A percentile compares a stretch with the other conserved stretches of the same genome.
Evolutionary conservation across 2,329 filamentous ascomycete genomes (phyloP).

Genomic region (Xylaria sp.): DNA sequence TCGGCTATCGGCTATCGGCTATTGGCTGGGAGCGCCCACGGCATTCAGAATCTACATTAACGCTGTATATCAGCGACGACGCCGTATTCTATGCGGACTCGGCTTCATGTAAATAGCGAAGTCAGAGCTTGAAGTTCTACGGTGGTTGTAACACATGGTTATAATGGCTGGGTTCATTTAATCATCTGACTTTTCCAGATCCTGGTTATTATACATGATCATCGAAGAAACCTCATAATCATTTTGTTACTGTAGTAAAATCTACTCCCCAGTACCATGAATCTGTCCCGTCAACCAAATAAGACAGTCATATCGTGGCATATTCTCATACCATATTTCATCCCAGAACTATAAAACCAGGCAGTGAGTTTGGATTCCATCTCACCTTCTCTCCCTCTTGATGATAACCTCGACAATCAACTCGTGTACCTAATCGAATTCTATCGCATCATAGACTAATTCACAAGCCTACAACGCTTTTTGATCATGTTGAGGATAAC

Average conservation of each 20-base stretch:
- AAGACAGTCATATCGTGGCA: background rate
- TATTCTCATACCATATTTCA: background rate
- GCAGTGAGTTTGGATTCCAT: no score
- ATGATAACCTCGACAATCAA: background rate
- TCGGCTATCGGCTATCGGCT: background rate
- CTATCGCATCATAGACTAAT: background rate
- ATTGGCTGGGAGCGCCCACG: background rate
- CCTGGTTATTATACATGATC: background rate
- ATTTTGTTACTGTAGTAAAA: background rate
- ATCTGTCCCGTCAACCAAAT: background rate
- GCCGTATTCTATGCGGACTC: no score
- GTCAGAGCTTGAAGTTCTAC: no score
- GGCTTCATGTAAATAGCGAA: no score
- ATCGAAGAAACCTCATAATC: background rate
- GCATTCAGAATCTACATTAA: background rate
- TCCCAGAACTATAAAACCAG: no score
- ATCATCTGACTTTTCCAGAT: background rate
- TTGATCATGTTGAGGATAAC: background rate
- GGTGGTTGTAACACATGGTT: no score
- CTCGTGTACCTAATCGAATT: background rate
- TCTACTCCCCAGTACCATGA: background rate
- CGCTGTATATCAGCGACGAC: no score
- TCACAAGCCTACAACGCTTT: background rate
- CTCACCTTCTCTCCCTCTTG: no score
- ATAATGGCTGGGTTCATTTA: background rate